Percentiles rank a stretch among this genome's conserved stretches.
phyloP scores from a whole-genome alignment of 345 rosid genomes.

The Stellera chamaejasme region DNA sequence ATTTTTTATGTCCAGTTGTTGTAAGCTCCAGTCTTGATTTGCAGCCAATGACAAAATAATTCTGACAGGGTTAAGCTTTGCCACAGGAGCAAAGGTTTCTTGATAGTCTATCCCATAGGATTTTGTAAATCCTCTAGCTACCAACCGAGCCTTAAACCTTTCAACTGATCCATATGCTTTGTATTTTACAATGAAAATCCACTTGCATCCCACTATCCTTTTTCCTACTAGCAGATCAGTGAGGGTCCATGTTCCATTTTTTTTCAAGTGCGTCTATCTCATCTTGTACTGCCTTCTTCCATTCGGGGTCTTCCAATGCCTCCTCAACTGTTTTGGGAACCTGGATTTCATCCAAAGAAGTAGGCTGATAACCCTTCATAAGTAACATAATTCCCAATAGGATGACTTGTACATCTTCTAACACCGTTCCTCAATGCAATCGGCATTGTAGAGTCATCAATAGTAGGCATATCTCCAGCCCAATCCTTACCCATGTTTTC shows the following conservation, averaged over 20 bases:
- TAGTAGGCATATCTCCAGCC: no score
- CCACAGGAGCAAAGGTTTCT: not conserved
- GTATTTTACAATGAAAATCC: not conserved
- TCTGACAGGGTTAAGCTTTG: no score
- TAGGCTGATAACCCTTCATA: no score
- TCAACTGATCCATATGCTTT: not conserved
- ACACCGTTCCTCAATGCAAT: no score
- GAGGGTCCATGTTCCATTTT: not conserved
- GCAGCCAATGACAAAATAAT: no score
- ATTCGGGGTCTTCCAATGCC: not conserved
- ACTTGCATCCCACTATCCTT: not conserved
- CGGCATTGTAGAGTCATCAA: no score
- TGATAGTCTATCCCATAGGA: not conserved
- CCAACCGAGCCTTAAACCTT: not conserved
- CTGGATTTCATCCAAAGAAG: no score
- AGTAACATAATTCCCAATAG: no score
- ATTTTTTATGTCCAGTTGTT: no score
- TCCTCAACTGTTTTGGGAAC: not conserved
- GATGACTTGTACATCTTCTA: no score
- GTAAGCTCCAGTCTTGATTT: no score
- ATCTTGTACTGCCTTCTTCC: not conserved
- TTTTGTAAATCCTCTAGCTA: not conserved
- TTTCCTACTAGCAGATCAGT: not conserved
- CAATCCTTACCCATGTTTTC: no score
- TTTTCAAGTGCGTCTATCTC: not conserved